Conservation (phyloP, 2,329 filamentous ascomycete species). For the Ophiobolus disseminans region DNA sequence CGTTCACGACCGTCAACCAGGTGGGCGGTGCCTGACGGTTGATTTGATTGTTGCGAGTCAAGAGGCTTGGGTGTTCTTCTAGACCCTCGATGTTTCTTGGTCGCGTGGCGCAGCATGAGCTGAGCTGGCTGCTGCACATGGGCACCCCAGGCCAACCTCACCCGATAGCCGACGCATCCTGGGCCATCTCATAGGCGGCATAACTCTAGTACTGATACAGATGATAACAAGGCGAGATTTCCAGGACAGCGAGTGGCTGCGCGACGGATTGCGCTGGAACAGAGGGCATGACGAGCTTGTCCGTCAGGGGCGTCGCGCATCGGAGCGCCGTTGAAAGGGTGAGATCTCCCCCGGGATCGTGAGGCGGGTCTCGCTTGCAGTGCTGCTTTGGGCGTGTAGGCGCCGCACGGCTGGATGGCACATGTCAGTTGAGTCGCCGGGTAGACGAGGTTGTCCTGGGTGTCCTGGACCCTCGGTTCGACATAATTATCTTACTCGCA, state of each 20-base stretch:
- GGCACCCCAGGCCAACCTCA: neutral
- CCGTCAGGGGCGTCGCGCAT: neutral
- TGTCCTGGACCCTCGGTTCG: conserved; percentile 3
- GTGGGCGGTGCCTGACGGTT: neutral
- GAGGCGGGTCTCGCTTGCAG: conserved; percentile 6
- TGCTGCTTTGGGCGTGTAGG: conserved; percentile 5
- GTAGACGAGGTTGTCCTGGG: neutral
- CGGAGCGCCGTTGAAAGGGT: conserved; percentile 1
- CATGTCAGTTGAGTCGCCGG: conserved; percentile 8
- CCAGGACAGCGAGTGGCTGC: neutral
- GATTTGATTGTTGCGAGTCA: neutral
- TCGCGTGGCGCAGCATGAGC: conserved; percentile 4
- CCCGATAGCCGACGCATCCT: neutral
- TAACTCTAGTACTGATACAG: neutral
- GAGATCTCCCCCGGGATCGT: conserved; percentile 1
- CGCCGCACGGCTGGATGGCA: conserved; percentile 10
- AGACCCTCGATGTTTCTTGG: neutral
- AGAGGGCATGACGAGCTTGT: neutral
- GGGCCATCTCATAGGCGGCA: conserved; percentile 1
- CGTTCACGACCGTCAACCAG: neutral
- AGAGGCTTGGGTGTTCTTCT: conserved; percentile 5
- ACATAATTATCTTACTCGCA: neutral
- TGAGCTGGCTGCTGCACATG: neutral
- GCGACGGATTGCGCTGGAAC: neutral
- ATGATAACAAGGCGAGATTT: conserved; percentile 1